These are phyloP conservation scores for Ganoderma multipileum DNA, from an alignment of 1,284 basidiomycete species.

Conservation along the genomic window DNA sequence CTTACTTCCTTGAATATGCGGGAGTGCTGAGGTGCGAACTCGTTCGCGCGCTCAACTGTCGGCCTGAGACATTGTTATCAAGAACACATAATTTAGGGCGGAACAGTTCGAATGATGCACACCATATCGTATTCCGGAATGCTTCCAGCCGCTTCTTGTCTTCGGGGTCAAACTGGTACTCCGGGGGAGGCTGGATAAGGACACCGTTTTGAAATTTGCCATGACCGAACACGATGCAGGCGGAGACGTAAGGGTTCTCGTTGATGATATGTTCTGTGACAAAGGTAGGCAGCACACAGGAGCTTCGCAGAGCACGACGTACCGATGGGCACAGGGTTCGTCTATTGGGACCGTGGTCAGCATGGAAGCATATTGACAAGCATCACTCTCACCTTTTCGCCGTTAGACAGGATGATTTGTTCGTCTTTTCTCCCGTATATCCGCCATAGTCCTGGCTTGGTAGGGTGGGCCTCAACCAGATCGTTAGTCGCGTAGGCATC, in stretches of 20 bases:
- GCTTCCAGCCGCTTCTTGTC: constrained; percentile 27
- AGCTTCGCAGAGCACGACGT: not conserved
- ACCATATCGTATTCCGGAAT: constrained; percentile 43
- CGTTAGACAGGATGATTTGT: constrained; percentile 12
- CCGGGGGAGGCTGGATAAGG: constrained; percentile 41
- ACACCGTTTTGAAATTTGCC: constrained; percentile 42
- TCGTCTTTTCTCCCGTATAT: constrained; percentile 16
- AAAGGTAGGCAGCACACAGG: constrained; percentile 28
- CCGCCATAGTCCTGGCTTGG: constrained; percentile 1
- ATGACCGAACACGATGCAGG: constrained; percentile 47
- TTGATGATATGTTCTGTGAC: constrained; percentile 39
- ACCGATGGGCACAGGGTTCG: constrained; percentile 52
- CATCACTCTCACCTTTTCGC: not conserved
- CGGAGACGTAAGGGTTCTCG: constrained; percentile 41
- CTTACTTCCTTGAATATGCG: constrained; percentile 45
- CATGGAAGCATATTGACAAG: not conserved
- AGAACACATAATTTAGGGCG: too few species aligned
- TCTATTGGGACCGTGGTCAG: constrained; percentile 33
- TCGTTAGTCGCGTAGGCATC: constrained; percentile 19
- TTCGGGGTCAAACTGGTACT: constrained; percentile 33
- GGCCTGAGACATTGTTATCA: constrained; percentile 35
- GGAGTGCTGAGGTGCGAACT: constrained; percentile 46
- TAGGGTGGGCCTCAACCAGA: constrained; percentile 13
- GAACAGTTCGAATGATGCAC: not conserved
- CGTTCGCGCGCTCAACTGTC: constrained; percentile 45